Evolutionary conservation across 306 rosid species (phyloP).

Genomic region (Luffa acutangula): DNA sequence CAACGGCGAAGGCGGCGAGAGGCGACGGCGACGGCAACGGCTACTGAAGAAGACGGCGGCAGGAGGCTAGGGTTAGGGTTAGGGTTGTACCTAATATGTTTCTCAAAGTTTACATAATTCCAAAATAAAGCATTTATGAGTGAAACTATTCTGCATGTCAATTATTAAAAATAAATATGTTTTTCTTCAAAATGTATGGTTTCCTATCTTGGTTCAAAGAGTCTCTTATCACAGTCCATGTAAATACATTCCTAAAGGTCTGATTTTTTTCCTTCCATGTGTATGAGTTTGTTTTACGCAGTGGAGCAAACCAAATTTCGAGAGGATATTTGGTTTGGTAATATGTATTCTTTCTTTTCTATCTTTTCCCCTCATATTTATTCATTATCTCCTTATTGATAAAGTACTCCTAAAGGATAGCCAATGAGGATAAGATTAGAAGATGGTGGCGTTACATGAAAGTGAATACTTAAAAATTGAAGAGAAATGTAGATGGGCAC

Average conservation of each 20-base stretch:
- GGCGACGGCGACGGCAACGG: too few relatives aligned
- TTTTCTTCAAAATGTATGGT: background rate
- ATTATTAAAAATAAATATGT: background rate
- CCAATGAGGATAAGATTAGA: background rate
- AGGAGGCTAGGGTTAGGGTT: too few relatives aligned
- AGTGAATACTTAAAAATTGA: background rate
- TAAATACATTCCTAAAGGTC: background rate
- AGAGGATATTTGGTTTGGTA: background rate
- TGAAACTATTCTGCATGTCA: background rate
- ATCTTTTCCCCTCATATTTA: background rate
- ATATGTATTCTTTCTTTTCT: background rate
- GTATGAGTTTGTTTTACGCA: background rate
- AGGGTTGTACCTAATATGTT: too few relatives aligned
- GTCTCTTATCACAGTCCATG: background rate
- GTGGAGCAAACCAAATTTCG: background rate
- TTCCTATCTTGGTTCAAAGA: background rate
- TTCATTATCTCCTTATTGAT: background rate
- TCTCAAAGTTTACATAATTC: too few relatives aligned
- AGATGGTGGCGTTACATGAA: background rate
- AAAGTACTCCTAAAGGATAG: background rate
- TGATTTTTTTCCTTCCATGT: background rate
- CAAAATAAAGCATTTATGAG: too few relatives aligned
- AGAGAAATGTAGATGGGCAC: background rate
- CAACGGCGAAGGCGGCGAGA: too few relatives aligned
- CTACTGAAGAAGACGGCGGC: too few relatives aligned